A percentile compares a stretch with the other conserved stretches of the same genome.
These are phyloP conservation scores for Hymenotorrendiella dingleyae DNA, from an alignment of 2,329 filamentous ascomycete genomes.

Conservation along the genomic window DNA sequence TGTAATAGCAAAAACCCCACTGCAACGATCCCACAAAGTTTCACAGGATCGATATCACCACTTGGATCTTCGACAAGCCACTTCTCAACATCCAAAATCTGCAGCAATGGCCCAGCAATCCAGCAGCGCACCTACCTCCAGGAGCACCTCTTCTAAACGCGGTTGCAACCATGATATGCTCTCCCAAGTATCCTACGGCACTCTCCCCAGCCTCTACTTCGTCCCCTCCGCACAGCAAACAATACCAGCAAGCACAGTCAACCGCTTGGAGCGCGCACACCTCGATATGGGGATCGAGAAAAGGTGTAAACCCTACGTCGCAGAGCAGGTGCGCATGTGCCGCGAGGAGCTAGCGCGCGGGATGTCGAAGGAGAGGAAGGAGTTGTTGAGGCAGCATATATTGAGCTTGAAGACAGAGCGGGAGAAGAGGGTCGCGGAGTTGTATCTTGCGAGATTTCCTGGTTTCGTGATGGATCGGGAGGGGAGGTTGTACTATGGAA, in stretches of 20 bases:
- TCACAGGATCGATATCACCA: too few species aligned
- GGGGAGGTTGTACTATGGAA: conserved; percentile 11
- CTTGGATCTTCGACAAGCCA: too few species aligned
- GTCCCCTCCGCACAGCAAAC: neutral
- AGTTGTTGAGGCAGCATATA: conserved; percentile 9
- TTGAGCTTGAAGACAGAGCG: conserved; percentile 3
- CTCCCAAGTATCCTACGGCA: neutral
- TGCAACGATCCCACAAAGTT: too few species aligned
- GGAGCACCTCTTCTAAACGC: neutral
- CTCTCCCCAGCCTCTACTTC: neutral
- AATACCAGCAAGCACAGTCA: neutral
- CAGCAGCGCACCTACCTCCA: too few species aligned
- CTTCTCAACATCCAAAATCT: too few species aligned
- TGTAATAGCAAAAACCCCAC: too few species aligned
- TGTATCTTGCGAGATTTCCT: conserved; percentile 14
- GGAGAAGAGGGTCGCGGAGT: conserved; percentile 9
- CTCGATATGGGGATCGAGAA: neutral
- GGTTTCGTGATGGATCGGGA: conserved; percentile 9
- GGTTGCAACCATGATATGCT: neutral
- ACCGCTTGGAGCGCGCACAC: neutral
- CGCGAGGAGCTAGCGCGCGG: conserved; percentile 10
- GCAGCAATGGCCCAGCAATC: too few species aligned
- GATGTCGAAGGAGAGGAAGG: conserved; percentile 12
- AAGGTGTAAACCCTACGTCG: neutral
- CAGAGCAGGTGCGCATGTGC: conserved; percentile 3